phyloP scores from a whole-genome alignment of 129 eudicot genomes.

The Artemisia argyi region DNA sequence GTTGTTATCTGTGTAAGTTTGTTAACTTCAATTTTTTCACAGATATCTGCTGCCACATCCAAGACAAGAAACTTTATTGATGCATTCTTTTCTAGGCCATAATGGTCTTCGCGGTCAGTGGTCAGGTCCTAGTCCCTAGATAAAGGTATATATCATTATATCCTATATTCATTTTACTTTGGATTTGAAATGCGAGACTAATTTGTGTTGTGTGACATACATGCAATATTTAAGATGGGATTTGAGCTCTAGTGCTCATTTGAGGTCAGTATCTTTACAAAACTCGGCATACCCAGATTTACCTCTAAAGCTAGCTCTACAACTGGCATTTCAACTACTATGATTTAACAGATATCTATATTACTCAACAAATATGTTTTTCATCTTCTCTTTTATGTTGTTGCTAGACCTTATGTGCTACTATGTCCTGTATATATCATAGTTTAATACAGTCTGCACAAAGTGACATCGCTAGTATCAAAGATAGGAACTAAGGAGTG shows the following conservation, averaged over 20 bases:
- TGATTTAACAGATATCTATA: not conserved
- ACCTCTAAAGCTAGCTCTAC: not conserved
- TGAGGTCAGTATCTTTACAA: constrained; percentile 46
- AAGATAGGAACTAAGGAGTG: constrained; percentile 39
- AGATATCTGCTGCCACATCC: too few relatives aligned
- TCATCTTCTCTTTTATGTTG: not conserved
- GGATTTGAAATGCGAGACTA: constrained; percentile 11
- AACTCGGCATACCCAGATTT: not conserved
- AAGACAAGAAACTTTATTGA: too few relatives aligned
- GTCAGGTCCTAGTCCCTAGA: too few relatives aligned
- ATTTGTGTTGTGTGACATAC: constrained; percentile 37
- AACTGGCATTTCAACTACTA: not conserved
- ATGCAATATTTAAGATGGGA: constrained; percentile 75
- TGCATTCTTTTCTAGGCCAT: too few relatives aligned
- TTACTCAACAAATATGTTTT: not conserved
- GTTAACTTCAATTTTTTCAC: too few relatives aligned
- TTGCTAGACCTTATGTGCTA: not conserved
- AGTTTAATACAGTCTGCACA: constrained; percentile 61
- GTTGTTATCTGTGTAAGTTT: too few relatives aligned
- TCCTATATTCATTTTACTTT: constrained; percentile 16
- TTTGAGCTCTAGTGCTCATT: constrained; percentile 46
- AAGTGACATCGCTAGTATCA: constrained; percentile 37
- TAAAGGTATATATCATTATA: not conserved
- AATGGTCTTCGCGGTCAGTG: too few relatives aligned
- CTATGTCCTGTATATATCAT: constrained; percentile 8